phyloP scores from a whole-genome alignment of 2,329 filamentous ascomycete genomes.

The Penicillium psychrosexuale region DNA sequence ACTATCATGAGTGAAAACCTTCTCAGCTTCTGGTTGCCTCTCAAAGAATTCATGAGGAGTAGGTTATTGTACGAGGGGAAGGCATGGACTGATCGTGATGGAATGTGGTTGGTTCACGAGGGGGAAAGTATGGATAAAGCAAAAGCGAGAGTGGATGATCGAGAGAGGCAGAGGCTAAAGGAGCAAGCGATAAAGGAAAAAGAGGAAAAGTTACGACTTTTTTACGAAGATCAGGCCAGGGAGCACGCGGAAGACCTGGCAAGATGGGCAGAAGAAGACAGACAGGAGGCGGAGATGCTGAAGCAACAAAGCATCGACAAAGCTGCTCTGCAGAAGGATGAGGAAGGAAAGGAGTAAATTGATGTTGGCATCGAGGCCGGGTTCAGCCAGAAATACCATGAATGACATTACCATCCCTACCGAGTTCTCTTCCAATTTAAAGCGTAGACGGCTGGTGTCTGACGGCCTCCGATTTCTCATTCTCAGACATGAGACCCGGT shows the following conservation, averaged over 20 bases:
- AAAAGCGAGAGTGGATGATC: not conserved
- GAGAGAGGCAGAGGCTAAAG: not conserved
- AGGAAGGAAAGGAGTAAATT: not conserved
- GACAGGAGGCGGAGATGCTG: not conserved
- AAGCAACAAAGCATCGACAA: not conserved
- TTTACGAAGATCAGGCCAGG: rapidly evolving
- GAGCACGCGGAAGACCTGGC: not conserved
- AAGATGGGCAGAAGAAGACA: not conserved
- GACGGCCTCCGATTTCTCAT: too few relatives aligned
- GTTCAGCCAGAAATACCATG: not conserved
- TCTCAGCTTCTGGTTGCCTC: not conserved
- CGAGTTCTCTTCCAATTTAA: too few relatives aligned
- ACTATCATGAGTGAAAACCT: not conserved
- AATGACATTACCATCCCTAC: not conserved
- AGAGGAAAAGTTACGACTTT: too few relatives aligned
- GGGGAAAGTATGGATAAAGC: not conserved
- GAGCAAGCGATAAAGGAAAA: not conserved
- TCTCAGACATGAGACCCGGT: too few relatives aligned
- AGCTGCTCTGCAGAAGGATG: not conserved
- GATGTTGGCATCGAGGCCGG: not conserved
- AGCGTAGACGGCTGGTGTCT: too few relatives aligned
- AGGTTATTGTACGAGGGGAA: not conserved
- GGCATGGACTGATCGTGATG: not conserved
- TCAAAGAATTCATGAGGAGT: rapidly evolving
- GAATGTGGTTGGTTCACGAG: not conserved